Base-by-base conservation (phyloP, 257 asterid species). In the Linderniella brevidens region DNA sequence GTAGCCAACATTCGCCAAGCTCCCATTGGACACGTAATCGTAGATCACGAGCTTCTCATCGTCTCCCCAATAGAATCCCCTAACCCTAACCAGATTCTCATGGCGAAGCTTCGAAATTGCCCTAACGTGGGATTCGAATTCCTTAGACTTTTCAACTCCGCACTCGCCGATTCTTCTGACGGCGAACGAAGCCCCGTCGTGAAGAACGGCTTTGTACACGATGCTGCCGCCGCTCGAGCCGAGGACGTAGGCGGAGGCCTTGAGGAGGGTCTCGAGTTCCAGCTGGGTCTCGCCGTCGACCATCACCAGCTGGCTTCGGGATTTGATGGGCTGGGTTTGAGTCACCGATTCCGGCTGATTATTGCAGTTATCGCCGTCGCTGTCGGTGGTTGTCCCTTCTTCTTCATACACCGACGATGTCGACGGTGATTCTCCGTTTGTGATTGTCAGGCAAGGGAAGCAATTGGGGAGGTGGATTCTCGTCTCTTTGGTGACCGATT, bases 21-120 rank as follows among this genome's bases (percentile, higher is more conserved):
- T 84, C 59, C 98, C 93, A 62, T 75, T 78, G 48, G 82, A 60
- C 75, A 88, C 62, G 40, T 76, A 80, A n/a, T 88, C 98, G 64
- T 58, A 70, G 39, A 88, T 69, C 35, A 84, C 76, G 13, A 88
- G 93, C 80, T 80, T 88, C 58, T 88, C 98, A 66, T 78, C 87
- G 5, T 78, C 93, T 53, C 96, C 93, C 80, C 92, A 78, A 17
- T 67, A 84, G 68, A 80, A 84, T 13, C 98, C 98, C 52, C 82
- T 76, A 8, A 84, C 61, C 0, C 73, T 66, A 25, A 88, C 87
- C 49, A 88, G 43, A 66, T 88, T 84, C 14, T 69, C 76, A 36
- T 88, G 98, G 5, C 75, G 68, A 44, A 88, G 20, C 48, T 78
- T 88, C 9, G 88, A 86, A 13, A 84, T 70, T 7, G 68, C 79